Evolutionary conservation across 805 yeast genomes (phyloP).

Genomic region (Cyberlindnera japonica): DNA sequence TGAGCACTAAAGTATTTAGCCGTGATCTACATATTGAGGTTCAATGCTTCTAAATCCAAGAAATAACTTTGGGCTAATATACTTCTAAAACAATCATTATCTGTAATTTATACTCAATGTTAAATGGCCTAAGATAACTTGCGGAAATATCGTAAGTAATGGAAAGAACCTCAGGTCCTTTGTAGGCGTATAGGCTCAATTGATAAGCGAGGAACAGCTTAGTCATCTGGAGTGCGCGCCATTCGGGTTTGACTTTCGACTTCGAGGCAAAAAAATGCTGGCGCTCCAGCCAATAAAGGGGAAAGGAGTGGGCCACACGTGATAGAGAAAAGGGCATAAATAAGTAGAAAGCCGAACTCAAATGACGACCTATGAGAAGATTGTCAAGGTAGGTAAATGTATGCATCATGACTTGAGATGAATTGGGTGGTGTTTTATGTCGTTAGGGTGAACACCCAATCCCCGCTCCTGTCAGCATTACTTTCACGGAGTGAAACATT

Average conservation of each 20-base stretch:
- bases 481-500: no score
- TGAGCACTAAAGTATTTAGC: no score
- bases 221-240: background rate
- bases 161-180: background rate
- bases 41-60: background rate
- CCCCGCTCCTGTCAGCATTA: no score
- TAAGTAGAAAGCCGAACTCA: background rate
- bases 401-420: background rate
- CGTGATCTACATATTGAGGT: background rate
- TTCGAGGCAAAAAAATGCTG: background rate
- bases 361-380: conserved; percentile 67
- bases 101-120: no score
- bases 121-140: no score
- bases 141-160: background rate
- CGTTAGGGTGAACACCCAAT: no score
- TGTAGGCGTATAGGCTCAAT: background rate
- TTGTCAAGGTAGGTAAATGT: conserved; percentile 52
- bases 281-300: background rate
- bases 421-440: no score
- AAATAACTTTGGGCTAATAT: background rate
- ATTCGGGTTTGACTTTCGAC: background rate
- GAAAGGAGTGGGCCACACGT: background rate
- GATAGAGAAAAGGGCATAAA: background rate
- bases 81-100: background rate
- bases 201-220: background rate